Percentiles rank a stretch among this genome's conserved stretches.
Evolutionary conservation across 2,329 filamentous ascomycete genomes (phyloP).

Genomic region (Pseudogymnoascus sp.): DNA sequence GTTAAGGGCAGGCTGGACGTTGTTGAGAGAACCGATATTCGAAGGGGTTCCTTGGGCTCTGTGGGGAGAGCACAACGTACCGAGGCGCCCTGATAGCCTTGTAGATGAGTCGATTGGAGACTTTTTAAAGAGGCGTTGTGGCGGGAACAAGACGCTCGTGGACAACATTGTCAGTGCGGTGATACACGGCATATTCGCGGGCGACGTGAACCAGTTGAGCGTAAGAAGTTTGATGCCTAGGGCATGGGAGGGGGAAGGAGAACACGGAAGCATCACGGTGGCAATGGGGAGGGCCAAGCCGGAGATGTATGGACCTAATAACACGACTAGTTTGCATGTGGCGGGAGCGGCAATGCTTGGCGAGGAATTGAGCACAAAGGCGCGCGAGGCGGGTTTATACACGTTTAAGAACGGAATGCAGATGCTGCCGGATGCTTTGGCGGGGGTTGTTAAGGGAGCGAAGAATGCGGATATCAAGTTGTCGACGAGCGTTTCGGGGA

Average conservation of each 20-base stretch:
- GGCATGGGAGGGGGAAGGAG: conserved; percentile 20
- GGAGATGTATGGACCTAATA: neutral
- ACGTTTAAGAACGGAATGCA: conserved; percentile 53
- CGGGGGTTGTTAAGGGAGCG: conserved; percentile 35
- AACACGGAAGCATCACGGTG: conserved; percentile 27
- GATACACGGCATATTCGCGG: conserved; percentile 86
- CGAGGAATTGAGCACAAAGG: conserved; percentile 8
- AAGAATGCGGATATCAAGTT: conserved; percentile 55
- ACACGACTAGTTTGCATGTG: neutral
- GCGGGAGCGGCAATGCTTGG: neutral
- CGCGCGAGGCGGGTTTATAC: conserved; percentile 31
- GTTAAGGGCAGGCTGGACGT: conserved; percentile 23
- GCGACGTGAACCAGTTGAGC: conserved; percentile 75
- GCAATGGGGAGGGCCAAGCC: neutral
- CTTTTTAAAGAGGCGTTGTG: conserved; percentile 48
- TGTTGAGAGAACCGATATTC: conserved; percentile 49
- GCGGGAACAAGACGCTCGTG: conserved; percentile 45
- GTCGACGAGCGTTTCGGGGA: conserved; percentile 35
- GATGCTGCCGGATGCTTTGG: conserved; percentile 48
- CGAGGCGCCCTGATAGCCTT: conserved; percentile 27
- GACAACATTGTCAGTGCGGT: conserved; percentile 69
- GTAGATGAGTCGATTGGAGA: conserved; percentile 64
- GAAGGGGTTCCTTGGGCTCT: conserved; percentile 30
- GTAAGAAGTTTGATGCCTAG: conserved; percentile 45
- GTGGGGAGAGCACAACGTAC: conserved; percentile 25